A percentile compares a stretch with the other conserved stretches of the same genome.
phyloP scores from a whole-genome alignment of 2,329 filamentous ascomycete genomes.

The Fusarium graminum region DNA sequence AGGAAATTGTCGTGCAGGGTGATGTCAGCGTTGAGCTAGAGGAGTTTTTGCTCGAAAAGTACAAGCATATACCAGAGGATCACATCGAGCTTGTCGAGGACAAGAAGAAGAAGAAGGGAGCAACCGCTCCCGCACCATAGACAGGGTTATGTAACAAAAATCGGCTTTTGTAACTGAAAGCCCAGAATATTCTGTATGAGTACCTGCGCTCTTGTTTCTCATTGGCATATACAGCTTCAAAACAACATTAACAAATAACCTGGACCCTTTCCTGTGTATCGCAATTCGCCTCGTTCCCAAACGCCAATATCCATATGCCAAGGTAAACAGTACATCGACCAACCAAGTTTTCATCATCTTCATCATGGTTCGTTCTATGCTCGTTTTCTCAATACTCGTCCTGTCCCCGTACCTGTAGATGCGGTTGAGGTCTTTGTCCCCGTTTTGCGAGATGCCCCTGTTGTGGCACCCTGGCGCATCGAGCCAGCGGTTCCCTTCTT shows the following conservation, averaged over 20 bases:
- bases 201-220: slow-evolving; percentile 37
- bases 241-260: slow-evolving; percentile 25
- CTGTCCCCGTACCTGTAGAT: slow-evolving; percentile 62
- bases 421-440: slow-evolving; percentile 53
- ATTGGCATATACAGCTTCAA: slow-evolving; percentile 31
- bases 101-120: slow-evolving; percentile 82
- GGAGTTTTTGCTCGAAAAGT: slow-evolving; percentile 90
- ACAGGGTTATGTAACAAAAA: slow-evolving; percentile 24
- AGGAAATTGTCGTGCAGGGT: slow-evolving; percentile 98
- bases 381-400: slow-evolving; percentile 69
- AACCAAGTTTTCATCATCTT: slow-evolving; percentile 10
- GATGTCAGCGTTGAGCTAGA: slow-evolving; percentile 95
- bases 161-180: slow-evolving; percentile 40
- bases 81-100: slow-evolving; percentile 96
- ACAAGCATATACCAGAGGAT: slow-evolving; percentile 90
- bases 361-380: slow-evolving; percentile 50
- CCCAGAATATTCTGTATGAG: slow-evolving; percentile 35
- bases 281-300: slow-evolving; percentile 22
- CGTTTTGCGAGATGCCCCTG: slow-evolving; percentile 62
- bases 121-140: slow-evolving; percentile 41
- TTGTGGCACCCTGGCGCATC: slow-evolving; percentile 66
- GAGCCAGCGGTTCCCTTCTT: slow-evolving; percentile 69
- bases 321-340: slow-evolving; percentile 15
- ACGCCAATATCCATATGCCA: slow-evolving; percentile 41
- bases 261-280: slow-evolving; percentile 32